Conservation (phyloP, 129 eudicot genomes). For the Helichrysum umbraculigerum region DNA sequence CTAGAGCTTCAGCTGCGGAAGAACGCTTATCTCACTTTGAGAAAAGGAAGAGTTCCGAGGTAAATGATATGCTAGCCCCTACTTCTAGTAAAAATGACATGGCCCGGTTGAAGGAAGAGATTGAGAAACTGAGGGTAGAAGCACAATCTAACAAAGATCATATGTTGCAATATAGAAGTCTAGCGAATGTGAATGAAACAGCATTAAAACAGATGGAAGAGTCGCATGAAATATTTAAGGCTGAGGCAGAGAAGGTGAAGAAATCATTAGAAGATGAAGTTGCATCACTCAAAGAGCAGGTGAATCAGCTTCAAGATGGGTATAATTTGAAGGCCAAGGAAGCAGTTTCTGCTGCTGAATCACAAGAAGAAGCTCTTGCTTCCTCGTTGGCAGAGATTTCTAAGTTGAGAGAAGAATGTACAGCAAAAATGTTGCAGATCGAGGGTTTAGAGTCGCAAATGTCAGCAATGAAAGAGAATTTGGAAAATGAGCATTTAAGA, state of each 20-base stretch:
- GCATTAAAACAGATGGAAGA: constrained; percentile 82
- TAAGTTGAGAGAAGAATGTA: constrained; percentile 59
- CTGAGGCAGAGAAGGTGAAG: constrained; percentile 67
- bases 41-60: constrained; percentile 39
- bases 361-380: constrained; percentile 70
- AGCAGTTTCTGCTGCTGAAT: constrained; percentile 60
- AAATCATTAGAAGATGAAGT: constrained; percentile 70
- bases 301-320: constrained; percentile 64
- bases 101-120: constrained; percentile 53
- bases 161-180: constrained; percentile 86
- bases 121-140: constrained; percentile 64
- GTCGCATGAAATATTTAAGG: constrained; percentile 59
- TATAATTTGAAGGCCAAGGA: constrained; percentile 61
- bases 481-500: constrained; percentile 74
- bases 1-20: constrained; percentile 85
- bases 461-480: constrained; percentile 57
- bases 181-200: constrained; percentile 82
- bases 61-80: constrained; percentile 36
- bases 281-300: constrained; percentile 53
- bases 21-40: constrained; percentile 69
- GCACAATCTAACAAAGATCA: constrained; percentile 66
- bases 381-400: constrained; percentile 56
- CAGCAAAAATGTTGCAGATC: constrained; percentile 48
- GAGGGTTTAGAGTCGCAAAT: constrained; percentile 59
- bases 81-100: constrained; percentile 42